phyloP scores from a whole-genome alignment of 208 protist genomes.

The Novymonas esmeraldas region DNA sequence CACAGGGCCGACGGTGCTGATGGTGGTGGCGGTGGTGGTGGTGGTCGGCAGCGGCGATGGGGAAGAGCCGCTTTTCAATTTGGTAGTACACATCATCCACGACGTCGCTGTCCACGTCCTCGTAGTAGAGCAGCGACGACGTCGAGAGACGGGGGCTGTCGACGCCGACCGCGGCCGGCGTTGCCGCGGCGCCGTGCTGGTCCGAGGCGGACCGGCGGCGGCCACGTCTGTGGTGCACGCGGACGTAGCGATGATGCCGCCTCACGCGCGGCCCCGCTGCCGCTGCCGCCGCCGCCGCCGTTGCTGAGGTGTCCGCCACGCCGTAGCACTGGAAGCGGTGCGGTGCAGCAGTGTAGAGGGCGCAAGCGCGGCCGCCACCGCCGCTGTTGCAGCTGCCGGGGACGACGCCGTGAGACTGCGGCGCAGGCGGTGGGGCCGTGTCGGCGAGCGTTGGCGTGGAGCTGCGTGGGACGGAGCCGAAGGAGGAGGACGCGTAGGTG shows the following conservation, averaged over 20 bases:
- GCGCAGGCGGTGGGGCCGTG: too few species aligned
- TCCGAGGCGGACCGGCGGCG: background rate
- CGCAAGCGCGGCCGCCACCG: constrained; percentile 6
- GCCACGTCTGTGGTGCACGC: constrained; percentile 30
- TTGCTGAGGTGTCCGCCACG: constrained; percentile 4
- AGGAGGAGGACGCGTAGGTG: constrained; percentile 30
- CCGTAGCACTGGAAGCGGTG: constrained; percentile 25
- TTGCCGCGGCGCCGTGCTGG: background rate
- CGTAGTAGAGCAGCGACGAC: constrained; percentile 49
- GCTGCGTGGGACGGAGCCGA: constrained; percentile 11
- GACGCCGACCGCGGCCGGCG: background rate
- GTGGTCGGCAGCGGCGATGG: background rate
- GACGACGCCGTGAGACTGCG: background rate
- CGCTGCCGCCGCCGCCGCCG: background rate
- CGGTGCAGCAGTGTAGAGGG: constrained; percentile 28
- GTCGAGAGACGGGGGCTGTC: constrained; percentile 42
- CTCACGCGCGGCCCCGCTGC: constrained; percentile 9
- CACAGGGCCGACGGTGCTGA: background rate
- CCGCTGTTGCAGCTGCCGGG: background rate
- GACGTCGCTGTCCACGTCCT: constrained; percentile 41
- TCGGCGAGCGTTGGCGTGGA: background rate
- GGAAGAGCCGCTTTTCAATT: constrained; percentile 29
- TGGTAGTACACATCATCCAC: constrained; percentile 37
- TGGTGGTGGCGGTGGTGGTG: background rate
- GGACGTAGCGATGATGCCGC: constrained; percentile 37